Base-by-base conservation (phyloP, 495 filamentous ascomycete genomes). In the Hypoxylon fragiforme region DNA sequence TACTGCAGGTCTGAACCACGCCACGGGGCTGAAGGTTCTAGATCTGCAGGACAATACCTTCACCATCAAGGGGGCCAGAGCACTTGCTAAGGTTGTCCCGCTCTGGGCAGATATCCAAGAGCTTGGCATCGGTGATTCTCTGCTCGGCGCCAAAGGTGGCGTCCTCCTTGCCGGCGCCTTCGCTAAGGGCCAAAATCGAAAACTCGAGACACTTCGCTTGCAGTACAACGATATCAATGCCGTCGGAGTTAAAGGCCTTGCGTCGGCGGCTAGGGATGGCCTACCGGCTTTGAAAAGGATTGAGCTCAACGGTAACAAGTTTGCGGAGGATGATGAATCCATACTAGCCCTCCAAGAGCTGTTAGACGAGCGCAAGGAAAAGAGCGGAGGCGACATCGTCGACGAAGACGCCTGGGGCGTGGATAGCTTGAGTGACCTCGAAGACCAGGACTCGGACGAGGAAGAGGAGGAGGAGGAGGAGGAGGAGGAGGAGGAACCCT, bases 31-130 rank as follows among this genome's bases (percentile, higher is more conserved):
- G 28, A 70, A 83, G 67, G 79, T 89, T 35, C 69, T 97, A 28
- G 94, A 98, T 78, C 71, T 98, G 59, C 92, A 98, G 73, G 94
- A 98, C 68, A 98, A 98, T 71, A 97, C 94, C 8, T 97, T 97
- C 66, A 97, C 95, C 6, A 58, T 84, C 26, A 73, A 79, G 49
- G 94, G 92, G 6, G 90, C 91, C 3, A 83, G 74, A 60, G 91
- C 91, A 21, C 76, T 98, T 34, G 84, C 88, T 2, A 79, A 80
- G 51, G 90, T 90, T 12, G 76, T 91, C 20, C 75, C 79, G 0
- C 76, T 79, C 41, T 98, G 94, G 94, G 72, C 75, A 8, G 77
- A 85, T 37, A 77, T 97, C 37, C 70, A 77, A 56, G 95, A 97
- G 70, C 76, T 98, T 16, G 92, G 90, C 39, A 84, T 97, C 28